Base-by-base conservation (phyloP, 345 rosid genomes). In the Acer campestre region DNA sequence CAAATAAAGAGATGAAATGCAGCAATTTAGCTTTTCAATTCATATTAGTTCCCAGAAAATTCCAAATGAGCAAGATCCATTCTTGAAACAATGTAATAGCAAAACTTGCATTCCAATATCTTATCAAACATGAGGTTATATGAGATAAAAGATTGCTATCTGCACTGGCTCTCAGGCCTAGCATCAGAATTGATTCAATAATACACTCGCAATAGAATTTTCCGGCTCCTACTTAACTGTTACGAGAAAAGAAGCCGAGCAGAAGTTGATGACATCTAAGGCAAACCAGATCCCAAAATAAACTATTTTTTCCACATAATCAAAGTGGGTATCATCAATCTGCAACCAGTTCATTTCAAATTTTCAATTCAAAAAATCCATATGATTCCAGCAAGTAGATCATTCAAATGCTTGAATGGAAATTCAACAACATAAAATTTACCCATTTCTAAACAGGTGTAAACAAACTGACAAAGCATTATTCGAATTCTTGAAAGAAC, bases 401-500 rank as follows among this genome's bases (percentile, higher is more conserved):
- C 22, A 48, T 69, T 46, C 12, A 51, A 22, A 51, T 17, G 62
- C 61, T 51, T 70, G 18, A 70, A 25, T n/a, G 42, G 6, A 25
- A 55, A 38, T 22, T 59, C 63, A 59, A 59, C 61, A 17, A 18
- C 61, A 18, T 56, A 56, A 56, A 56, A 56, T 8, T 56, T 56
- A 20, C n/a, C 55, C 55, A 49, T 49, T 49, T 49, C 13, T 49
- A 49, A 49, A 14, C 55, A 49, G 18, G 55, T 12, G 55, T 18
- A 7, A 70, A 55, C 27, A 55, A 38, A 71, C 64, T 71, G 44
- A 55, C 63, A 71, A 71, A 27, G 40, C n/a, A 68, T 80, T 75
- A 72, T 85, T 82, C 74, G 14, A 71, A 70, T 40, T 51, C 78
- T 35, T 20, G 18, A 70, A 61, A 55, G 65, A 79, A 61, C 62